Conservation (phyloP, 1,139 yeast genomes). For the Geotrichum citri-aurantii region DNA sequence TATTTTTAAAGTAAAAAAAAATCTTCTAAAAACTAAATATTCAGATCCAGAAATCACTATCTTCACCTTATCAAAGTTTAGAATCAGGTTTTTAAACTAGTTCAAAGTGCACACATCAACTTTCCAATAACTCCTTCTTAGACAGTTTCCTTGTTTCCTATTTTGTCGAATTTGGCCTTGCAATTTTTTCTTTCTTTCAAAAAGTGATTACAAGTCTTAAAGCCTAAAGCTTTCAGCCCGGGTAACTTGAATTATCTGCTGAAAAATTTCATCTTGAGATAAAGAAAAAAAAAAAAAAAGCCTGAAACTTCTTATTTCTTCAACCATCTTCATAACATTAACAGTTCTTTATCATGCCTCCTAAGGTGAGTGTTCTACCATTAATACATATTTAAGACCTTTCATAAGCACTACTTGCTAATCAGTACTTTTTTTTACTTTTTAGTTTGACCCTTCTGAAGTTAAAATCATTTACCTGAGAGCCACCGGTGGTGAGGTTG, state of each 20-base stretch:
- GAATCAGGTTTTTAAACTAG: too few relatives aligned
- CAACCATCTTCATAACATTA: neutral
- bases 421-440: neutral
- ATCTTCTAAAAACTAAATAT: neutral
- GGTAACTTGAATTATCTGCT: neutral
- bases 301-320: neutral
- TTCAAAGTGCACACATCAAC: too few relatives aligned
- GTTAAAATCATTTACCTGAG: constrained; percentile 97
- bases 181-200: too few relatives aligned
- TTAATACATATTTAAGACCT: neutral
- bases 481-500: constrained; percentile 99
- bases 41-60: too few relatives aligned
- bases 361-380: neutral
- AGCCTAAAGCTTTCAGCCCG: neutral
- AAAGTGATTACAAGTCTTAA: neutral
- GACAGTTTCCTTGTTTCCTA: too few relatives aligned
- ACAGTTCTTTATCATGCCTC: neutral
- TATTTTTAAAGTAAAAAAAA: too few relatives aligned
- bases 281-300: neutral
- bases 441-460: constrained; percentile 92
- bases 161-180: too few relatives aligned
- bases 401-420: neutral
- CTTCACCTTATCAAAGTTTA: too few relatives aligned
- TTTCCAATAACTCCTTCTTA: too few relatives aligned
- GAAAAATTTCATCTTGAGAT: neutral